phyloP scores from a whole-genome alignment of 2,329 filamentous ascomycete species.

The Colletotrichum gloeosporioides region DNA sequence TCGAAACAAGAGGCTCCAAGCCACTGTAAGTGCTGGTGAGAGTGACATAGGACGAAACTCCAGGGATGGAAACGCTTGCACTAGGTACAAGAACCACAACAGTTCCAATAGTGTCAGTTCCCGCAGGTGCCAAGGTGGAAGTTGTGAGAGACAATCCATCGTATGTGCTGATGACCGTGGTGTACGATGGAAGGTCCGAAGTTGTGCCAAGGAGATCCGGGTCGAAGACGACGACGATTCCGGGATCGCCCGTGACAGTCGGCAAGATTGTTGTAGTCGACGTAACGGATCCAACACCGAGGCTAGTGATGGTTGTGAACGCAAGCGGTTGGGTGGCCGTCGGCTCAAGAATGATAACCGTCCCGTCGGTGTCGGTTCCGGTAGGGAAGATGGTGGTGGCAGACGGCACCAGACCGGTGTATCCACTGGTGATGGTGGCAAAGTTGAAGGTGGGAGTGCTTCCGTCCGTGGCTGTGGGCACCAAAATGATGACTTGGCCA shows the following conservation, averaged over 20 bases:
- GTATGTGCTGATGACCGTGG: neutral
- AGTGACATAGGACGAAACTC: neutral
- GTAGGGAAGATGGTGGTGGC: neutral
- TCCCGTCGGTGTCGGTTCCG: neutral
- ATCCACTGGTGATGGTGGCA: neutral
- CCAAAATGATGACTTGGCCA: neutral
- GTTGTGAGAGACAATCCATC: neutral
- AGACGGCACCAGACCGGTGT: neutral
- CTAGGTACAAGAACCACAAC: neutral
- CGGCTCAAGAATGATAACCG: neutral
- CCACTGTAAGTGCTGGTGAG: neutral
- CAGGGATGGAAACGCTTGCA: neutral
- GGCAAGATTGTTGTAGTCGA: neutral
- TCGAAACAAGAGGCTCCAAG: neutral
- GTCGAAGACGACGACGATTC: neutral
- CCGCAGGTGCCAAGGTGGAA: neutral
- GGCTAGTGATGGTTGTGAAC: constrained; percentile 5
- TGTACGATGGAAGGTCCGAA: neutral
- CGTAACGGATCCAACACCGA: neutral
- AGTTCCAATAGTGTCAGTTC: neutral
- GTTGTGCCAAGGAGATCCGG: neutral
- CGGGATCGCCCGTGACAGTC: neutral
- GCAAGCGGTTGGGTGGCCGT: neutral
- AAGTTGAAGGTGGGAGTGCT: neutral
- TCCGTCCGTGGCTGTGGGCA: neutral